Evolutionary conservation across 768 basidiomycete species (phyloP).

Genomic region (Ephemerocybe angulata): DNA sequence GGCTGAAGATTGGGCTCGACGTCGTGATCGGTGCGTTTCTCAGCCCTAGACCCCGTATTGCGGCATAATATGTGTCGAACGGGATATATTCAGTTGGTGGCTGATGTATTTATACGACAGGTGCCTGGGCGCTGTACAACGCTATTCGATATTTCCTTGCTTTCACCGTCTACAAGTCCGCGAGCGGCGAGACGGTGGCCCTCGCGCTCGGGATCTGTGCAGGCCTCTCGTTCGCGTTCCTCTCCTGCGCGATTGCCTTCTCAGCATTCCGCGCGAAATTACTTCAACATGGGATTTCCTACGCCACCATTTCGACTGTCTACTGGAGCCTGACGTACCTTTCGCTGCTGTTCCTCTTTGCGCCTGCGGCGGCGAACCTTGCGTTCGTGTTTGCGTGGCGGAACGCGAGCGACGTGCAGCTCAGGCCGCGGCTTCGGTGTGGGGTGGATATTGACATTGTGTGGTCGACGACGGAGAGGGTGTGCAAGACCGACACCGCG

Average conservation of each 20-base stretch:
- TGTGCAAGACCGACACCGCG: slow-evolving; percentile 28
- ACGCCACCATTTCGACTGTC: slow-evolving; percentile 22
- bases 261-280: slow-evolving; percentile 38
- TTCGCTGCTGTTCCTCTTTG: slow-evolving; percentile 46
- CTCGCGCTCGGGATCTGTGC: slow-evolving; percentile 49
- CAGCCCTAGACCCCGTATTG: neutral
- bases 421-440: slow-evolving; percentile 46
- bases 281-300: slow-evolving; percentile 27
- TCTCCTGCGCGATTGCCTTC: slow-evolving; percentile 34
- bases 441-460: slow-evolving; percentile 62
- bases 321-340: slow-evolving; percentile 33
- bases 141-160: slow-evolving; percentile 64
- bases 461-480: slow-evolving; percentile 46
- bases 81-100: slow-evolving; percentile 1
- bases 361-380: slow-evolving; percentile 53
- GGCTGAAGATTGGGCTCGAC: slow-evolving; percentile 28
- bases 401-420: slow-evolving; percentile 30
- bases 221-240: slow-evolving; percentile 37
- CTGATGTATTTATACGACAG: slow-evolving; percentile 27
- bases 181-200: slow-evolving; percentile 38
- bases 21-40: slow-evolving; percentile 35
- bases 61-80: neutral
- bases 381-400: slow-evolving; percentile 54
- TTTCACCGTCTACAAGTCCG: slow-evolving; percentile 40
- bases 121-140: slow-evolving; percentile 58